phyloP scores from a whole-genome alignment of 495 filamentous ascomycete species.

The Tirmania nivea region DNA sequence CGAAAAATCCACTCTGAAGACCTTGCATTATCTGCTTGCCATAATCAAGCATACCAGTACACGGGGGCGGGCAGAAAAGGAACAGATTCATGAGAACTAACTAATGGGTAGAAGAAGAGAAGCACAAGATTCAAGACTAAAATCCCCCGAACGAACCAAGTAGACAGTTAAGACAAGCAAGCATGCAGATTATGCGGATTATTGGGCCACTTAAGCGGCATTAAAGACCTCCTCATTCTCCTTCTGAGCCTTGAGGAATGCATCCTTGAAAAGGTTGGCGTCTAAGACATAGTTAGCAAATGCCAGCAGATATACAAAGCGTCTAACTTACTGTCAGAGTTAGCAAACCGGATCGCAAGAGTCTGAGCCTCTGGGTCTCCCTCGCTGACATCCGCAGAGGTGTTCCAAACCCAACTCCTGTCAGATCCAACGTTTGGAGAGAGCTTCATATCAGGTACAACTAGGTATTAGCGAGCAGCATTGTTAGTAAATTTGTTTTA shows the following conservation, averaged over 20 bases:
- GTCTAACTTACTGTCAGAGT: constrained; percentile 66
- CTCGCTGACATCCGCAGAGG: constrained; percentile 90
- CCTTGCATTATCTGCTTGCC: too few relatives aligned
- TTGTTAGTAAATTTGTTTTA: not conserved
- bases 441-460: constrained; percentile 97
- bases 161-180: too few relatives aligned
- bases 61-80: too few relatives aligned
- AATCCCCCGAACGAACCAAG: too few relatives aligned
- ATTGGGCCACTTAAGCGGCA: constrained; percentile 21
- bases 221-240: constrained; percentile 77
- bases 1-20: too few relatives aligned
- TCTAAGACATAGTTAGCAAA: constrained; percentile 29
- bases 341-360: constrained; percentile 91
- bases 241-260: constrained; percentile 93
- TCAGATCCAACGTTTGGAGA: constrained; percentile 93
- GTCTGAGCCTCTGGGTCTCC: constrained; percentile 92
- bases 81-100: too few relatives aligned
- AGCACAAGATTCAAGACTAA: too few relatives aligned
- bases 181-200: not conserved
- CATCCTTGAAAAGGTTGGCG: constrained; percentile 92
- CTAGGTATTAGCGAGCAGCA: constrained; percentile 24
- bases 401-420: constrained; percentile 99
- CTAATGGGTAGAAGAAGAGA: too few relatives aligned
- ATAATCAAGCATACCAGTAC: too few relatives aligned
- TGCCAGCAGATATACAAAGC: not conserved